A percentile compares a stretch with the other conserved stretches of the same genome.
Evolutionary conservation across 2,329 filamentous ascomycete species (phyloP).

Genomic region (Clarireedia sp.): DNA sequence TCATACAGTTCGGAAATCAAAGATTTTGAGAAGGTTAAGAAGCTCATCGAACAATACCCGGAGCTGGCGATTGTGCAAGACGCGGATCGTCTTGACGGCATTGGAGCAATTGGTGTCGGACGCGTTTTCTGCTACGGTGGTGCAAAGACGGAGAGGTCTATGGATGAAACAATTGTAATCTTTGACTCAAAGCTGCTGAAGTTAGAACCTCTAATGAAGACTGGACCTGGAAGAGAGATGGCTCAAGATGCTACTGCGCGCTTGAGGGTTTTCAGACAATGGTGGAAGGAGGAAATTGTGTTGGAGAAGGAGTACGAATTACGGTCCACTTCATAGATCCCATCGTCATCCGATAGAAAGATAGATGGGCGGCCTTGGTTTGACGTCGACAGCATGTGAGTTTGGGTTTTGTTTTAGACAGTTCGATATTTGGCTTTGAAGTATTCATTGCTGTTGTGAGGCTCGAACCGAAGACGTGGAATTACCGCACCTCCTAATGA

Average conservation of each 20-base stretch:
- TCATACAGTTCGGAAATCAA: conserved; percentile 69
- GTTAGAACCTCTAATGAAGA: conserved; percentile 50
- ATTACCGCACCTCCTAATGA: not conserved
- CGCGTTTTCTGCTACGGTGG: conserved; percentile 71
- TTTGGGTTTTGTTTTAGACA: not conserved
- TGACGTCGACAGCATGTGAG: not conserved
- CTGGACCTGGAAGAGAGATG: conserved; percentile 42
- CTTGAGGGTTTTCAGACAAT: conserved; percentile 42
- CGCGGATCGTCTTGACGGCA: conserved; percentile 83
- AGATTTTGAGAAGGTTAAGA: conserved; percentile 49
- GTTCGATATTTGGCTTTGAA: not conserved
- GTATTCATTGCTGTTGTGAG: not conserved
- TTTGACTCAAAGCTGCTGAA: conserved; percentile 67
- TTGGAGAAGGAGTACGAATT: not conserved
- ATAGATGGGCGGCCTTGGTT: not conserved
- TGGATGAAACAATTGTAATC: conserved; percentile 60
- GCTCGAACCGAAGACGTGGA: not conserved
- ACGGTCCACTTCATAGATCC: not conserved
- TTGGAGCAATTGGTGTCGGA: conserved; percentile 78
- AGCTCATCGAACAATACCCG: conserved; percentile 56
- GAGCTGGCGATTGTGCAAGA: conserved; percentile 85
- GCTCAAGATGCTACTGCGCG: conserved; percentile 43
- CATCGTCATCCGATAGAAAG: not conserved
- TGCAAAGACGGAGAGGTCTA: conserved; percentile 43
- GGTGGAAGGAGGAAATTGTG: conserved; percentile 44